phyloP scores from a whole-genome alignment of 2,329 filamentous ascomycete genomes.

The Xylaria multiplex region DNA sequence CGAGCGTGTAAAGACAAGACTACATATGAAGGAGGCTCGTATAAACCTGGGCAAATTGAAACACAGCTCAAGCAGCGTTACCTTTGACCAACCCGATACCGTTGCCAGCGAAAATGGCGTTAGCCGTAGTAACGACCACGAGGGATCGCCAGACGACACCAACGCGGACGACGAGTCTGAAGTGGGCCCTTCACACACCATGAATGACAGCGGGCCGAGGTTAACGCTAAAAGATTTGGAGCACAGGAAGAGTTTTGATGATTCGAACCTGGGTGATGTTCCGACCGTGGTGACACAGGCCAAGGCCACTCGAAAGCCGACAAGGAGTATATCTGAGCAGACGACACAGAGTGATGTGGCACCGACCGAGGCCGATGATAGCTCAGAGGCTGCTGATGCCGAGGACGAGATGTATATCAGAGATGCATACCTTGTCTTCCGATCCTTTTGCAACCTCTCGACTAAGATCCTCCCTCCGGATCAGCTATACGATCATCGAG shows the following conservation, averaged over 20 bases:
- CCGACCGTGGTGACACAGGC: conserved; percentile 74
- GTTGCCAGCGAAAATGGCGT: conserved; percentile 45
- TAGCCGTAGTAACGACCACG: conserved; percentile 44
- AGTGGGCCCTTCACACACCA: conserved; percentile 40
- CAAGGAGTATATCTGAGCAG: conserved; percentile 63
- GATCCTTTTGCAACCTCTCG: conserved; percentile 96
- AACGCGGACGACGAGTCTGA: conserved; percentile 47
- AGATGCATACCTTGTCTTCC: conserved; percentile 95
- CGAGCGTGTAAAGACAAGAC: conserved; percentile 85
- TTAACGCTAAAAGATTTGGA: conserved; percentile 74
- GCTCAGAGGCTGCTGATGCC: conserved; percentile 68
- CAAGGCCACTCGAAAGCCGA: conserved; percentile 57
- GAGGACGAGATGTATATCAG: conserved; percentile 98
- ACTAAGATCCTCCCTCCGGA: conserved; percentile 91
- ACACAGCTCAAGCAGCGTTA: conserved; percentile 62
- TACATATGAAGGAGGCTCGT: conserved; percentile 87
- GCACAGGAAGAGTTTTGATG: conserved; percentile 74
- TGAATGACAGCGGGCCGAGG: conserved; percentile 59
- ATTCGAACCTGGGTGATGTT: conserved; percentile 72
- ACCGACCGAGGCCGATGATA: conserved; percentile 62
- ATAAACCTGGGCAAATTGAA: conserved; percentile 65
- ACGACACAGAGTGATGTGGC: conserved; percentile 63
- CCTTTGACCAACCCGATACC: conserved; percentile 60
- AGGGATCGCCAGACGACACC: conserved; percentile 51
- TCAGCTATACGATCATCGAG: conserved; percentile 90